phyloP scores from a whole-genome alignment of 176 grass and related monocot species.

The Zea luxurians region DNA sequence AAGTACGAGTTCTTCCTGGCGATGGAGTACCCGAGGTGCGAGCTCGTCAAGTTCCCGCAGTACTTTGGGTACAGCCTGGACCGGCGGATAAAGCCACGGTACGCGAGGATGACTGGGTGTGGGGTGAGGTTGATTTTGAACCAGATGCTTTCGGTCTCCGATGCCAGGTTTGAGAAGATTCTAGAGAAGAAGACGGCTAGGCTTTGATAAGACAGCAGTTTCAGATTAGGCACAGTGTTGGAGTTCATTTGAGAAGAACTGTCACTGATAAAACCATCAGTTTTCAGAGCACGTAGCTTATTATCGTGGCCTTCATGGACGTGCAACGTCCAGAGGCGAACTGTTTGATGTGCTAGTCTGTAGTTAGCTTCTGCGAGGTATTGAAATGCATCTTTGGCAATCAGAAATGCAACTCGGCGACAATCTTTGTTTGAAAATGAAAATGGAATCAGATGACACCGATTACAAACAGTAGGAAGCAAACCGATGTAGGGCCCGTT shows the following conservation, averaged over 20 bases:
- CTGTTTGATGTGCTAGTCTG: background rate
- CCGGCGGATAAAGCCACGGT: slow-evolving; percentile 72
- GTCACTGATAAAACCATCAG: background rate
- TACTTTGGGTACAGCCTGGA: slow-evolving; percentile 89
- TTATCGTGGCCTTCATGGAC: background rate
- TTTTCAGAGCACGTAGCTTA: background rate
- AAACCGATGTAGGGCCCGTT: too few relatives aligned
- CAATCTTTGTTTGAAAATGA: background rate
- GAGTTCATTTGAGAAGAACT: background rate
- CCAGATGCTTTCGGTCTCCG: slow-evolving; percentile 65
- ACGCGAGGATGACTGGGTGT: slow-evolving; percentile 51
- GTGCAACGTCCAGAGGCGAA: background rate
- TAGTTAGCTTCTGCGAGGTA: background rate
- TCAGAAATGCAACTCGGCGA: background rate
- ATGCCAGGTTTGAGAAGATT: slow-evolving; percentile 63
- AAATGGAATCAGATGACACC: too few relatives aligned
- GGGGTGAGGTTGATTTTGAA: slow-evolving; percentile 74
- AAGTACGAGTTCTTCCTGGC: slow-evolving; percentile 86
- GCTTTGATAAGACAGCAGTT: slow-evolving; percentile 37
- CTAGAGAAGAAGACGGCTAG: slow-evolving; percentile 50
- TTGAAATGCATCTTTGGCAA: background rate
- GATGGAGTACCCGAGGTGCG: slow-evolving; percentile 71
- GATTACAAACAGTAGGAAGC: background rate
- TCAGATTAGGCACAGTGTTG: slow-evolving; percentile 1
- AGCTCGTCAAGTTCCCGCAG: slow-evolving; percentile 93